Evolutionary conservation across 2,329 filamentous ascomycete species (phyloP).

Genomic region (Phialemoniopsis sp.): DNA sequence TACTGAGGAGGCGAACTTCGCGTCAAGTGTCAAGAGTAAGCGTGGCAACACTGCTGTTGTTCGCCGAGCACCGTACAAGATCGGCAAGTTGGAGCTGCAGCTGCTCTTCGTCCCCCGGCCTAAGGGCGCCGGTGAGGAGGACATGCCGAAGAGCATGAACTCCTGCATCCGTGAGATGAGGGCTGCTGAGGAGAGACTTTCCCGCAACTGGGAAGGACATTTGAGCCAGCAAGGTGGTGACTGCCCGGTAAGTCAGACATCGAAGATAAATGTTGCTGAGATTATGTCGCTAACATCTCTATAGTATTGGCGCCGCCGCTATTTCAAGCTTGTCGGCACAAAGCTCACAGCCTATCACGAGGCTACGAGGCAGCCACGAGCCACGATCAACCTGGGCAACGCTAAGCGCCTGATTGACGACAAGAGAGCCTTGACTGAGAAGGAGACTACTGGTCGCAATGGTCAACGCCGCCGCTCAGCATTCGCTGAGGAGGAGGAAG

Average conservation of each 20-base stretch:
- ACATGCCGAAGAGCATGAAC: conserved; percentile 99
- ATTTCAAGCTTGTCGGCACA: conserved; percentile 88
- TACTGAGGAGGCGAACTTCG: conserved; percentile 72
- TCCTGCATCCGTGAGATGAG: conserved; percentile 90
- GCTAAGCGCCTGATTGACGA: conserved; percentile 93
- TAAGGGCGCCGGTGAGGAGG: conserved; percentile 80
- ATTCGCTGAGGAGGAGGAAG: conserved; percentile 97
- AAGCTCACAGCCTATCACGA: conserved; percentile 96
- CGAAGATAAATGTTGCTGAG: background rate
- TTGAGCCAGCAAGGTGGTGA: conserved; percentile 97
- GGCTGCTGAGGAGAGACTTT: conserved; percentile 77
- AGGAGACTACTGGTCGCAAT: conserved; percentile 71
- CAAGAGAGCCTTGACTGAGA: conserved; percentile 75
- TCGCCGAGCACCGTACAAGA: conserved; percentile 89
- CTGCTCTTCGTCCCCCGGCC: conserved; percentile 92
- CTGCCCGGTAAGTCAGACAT: conserved; percentile 71
- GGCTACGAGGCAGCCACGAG: conserved; percentile 88
- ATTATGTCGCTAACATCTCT: conserved; percentile 29
- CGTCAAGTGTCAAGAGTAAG: conserved; percentile 94
- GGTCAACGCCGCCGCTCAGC: conserved; percentile 86
- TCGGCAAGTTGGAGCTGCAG: conserved; percentile 92
- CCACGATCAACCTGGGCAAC: conserved; percentile 94
- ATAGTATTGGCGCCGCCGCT: conserved; percentile 95
- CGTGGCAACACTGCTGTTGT: conserved; percentile 63
- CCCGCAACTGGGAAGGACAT: conserved; percentile 79